A percentile compares a stretch with the other conserved stretches of the same genome.
Conservation (phyloP, 2,329 filamentous ascomycete species). For the Aspergillus niger region DNA sequence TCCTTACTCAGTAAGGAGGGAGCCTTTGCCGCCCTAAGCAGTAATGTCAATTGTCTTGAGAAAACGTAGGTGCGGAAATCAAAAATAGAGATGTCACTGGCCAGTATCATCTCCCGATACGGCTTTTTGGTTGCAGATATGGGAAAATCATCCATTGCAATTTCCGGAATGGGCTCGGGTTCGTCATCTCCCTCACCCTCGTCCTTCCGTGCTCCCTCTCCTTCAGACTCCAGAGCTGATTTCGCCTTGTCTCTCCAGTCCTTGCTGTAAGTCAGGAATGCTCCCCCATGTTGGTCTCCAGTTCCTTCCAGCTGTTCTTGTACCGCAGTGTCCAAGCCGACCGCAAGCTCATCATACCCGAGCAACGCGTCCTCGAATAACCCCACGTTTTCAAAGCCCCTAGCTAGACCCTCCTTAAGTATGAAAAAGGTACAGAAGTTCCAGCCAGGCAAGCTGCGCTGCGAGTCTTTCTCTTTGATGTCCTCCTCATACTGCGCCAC, state of each 20-base stretch:
- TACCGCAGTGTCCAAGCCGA: constrained; percentile 81
- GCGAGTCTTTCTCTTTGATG: constrained; percentile 88
- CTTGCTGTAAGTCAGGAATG: constrained; percentile 71
- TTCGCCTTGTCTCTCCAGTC: constrained; percentile 67
- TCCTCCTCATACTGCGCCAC: constrained; percentile 97
- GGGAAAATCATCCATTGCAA: constrained; percentile 40
- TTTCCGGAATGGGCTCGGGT: constrained; percentile 26
- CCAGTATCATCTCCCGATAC: constrained; percentile 88
- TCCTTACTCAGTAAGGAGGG: constrained; percentile 38
- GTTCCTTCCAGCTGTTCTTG: constrained; percentile 68
- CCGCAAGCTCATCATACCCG: constrained; percentile 89
- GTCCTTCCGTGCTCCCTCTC: constrained; percentile 28
- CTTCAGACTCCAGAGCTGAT: constrained; percentile 49
- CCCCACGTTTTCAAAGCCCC: constrained; percentile 94
- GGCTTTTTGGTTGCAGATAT: constrained; percentile 67
- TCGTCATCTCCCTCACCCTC: constrained; percentile 35
- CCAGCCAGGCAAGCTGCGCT: constrained; percentile 87
- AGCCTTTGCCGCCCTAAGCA: constrained; percentile 77
- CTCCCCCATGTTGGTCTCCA: constrained; percentile 68
- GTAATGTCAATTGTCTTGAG: constrained; percentile 77
- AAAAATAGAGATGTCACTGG: constrained; percentile 93
- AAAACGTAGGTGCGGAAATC: constrained; percentile 96
- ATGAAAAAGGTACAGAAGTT: constrained; percentile 99
- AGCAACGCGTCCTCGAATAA: constrained; percentile 92
- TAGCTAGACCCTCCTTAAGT: constrained; percentile 88